Conservation (phyloP, 306 rosid species). For the Cucumis hystrix region DNA sequence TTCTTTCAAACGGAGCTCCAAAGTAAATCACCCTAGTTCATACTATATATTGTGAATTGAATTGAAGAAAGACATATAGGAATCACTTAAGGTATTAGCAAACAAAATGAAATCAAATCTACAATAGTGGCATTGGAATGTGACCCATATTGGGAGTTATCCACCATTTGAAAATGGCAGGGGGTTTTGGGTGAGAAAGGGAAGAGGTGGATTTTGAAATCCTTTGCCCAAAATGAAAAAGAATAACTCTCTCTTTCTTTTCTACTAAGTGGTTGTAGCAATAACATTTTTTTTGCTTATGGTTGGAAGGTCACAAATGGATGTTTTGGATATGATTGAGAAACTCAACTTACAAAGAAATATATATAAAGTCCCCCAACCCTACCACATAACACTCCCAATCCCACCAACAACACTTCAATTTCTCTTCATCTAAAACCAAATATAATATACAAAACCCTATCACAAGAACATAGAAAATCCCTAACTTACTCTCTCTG, state of each 20-base stretch:
- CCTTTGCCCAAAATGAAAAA: conserved; percentile 2
- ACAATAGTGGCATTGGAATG: neutral
- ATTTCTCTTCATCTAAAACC: neutral
- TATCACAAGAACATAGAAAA: no score
- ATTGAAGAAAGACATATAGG: no score
- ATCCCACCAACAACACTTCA: neutral
- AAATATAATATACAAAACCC: no score
- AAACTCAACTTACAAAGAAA: conserved; percentile 1
- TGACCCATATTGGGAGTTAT: neutral
- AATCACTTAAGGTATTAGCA: no score
- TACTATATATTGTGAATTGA: no score
- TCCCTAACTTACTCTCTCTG: no score
- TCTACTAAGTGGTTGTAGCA: neutral
- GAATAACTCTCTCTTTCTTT: neutral
- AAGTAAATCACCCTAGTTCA: no score
- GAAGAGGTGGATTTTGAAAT: neutral
- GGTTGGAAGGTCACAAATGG: neutral
- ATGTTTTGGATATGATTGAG: neutral
- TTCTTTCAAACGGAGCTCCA: no score
- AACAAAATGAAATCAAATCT: neutral
- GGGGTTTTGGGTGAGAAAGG: neutral
- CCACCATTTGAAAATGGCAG: neutral
- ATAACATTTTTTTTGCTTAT: neutral
- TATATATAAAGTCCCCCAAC: neutral
- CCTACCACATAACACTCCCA: neutral